A percentile compares a stretch with the other conserved stretches of the same genome.
phyloP scores from a whole-genome alignment of 2,329 filamentous ascomycete species.

The Monosporascus sp. region DNA sequence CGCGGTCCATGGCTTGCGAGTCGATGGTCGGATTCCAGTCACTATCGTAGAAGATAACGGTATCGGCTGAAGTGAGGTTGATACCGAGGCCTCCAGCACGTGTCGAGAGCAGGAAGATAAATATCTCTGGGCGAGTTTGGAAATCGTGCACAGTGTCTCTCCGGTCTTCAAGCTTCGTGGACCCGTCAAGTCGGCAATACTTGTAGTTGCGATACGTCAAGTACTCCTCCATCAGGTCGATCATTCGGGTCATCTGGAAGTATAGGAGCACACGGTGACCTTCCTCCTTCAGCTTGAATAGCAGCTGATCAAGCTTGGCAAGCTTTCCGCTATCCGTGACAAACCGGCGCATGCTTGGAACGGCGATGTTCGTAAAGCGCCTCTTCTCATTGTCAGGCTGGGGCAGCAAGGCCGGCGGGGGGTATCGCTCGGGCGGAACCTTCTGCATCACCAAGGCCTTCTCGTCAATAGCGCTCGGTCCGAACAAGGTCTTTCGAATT shows the following conservation, averaged over 20 bases:
- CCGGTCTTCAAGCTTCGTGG: conserved; percentile 93
- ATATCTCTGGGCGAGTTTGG: conserved; percentile 90
- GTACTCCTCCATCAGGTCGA: conserved; percentile 98
- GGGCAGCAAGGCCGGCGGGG: conserved; percentile 63
- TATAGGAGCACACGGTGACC: conserved; percentile 92
- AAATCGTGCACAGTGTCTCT: conserved; percentile 96
- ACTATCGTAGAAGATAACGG: conserved; percentile 98
- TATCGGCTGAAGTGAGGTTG: conserved; percentile 93
- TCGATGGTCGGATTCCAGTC: conserved; percentile 99
- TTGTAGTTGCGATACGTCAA: conserved; percentile 98
- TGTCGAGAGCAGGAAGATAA: conserved; percentile 93
- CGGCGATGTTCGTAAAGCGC: conserved; percentile 83
- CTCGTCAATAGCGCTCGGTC: conserved; percentile 60
- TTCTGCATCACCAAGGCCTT: conserved; percentile 68
- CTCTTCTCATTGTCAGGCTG: conserved; percentile 74
- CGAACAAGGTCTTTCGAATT: conserved; percentile 71
- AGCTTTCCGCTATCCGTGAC: conserved; percentile 97
- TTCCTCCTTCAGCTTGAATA: conserved; percentile 85
- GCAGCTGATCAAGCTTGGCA: conserved; percentile 78
- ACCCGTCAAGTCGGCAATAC: conserved; percentile 93
- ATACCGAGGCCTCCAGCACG: conserved; percentile 97
- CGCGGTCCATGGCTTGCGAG: conserved; percentile 97
- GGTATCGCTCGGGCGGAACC: conserved; percentile 59
- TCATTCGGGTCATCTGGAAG: conserved; percentile 99
- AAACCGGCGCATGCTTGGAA: conserved; percentile 95